A percentile compares a stretch with the other conserved stretches of the same genome.
Conservation (phyloP, 2,329 filamentous ascomycete genomes). For the Magnaporthiopsis rhizophila region DNA sequence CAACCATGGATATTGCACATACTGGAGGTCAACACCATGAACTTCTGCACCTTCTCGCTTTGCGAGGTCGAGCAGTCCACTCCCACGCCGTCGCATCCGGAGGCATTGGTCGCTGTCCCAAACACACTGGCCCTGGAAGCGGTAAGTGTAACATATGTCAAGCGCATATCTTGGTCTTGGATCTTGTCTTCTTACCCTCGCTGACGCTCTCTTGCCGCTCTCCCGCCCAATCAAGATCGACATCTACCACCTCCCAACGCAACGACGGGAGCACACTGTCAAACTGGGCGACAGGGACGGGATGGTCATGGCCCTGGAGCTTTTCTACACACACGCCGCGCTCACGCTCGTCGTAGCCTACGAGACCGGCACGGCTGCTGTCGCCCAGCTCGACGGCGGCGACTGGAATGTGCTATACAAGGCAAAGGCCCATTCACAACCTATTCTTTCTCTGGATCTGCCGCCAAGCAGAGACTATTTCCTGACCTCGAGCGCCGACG, state of each 20-base stretch:
- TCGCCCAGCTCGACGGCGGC: constrained; percentile 45
- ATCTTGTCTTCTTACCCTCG: not conserved
- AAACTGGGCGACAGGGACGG: constrained; percentile 47
- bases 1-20: constrained; percentile 82
- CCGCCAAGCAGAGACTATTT: constrained; percentile 48
- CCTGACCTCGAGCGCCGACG: constrained; percentile 76
- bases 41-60: constrained; percentile 77
- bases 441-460: constrained; percentile 66
- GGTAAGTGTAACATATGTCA: constrained; percentile 29
- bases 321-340: constrained; percentile 36
- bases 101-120: constrained; percentile 66
- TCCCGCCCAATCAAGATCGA: constrained; percentile 48
- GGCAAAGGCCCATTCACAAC: constrained; percentile 65
- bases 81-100: not conserved
- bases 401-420: constrained; percentile 51
- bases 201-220: constrained; percentile 8
- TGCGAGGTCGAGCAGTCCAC: constrained; percentile 12
- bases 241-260: constrained; percentile 73
- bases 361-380: constrained; percentile 71
- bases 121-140: constrained; percentile 67
- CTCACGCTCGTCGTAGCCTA: constrained; percentile 69
- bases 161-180: not conserved
- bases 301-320: constrained; percentile 80
- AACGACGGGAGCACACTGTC: constrained; percentile 56
- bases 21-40: constrained; percentile 83